Conservation (phyloP, 208 protist genomes). For the Crithidia expoeki region DNA sequence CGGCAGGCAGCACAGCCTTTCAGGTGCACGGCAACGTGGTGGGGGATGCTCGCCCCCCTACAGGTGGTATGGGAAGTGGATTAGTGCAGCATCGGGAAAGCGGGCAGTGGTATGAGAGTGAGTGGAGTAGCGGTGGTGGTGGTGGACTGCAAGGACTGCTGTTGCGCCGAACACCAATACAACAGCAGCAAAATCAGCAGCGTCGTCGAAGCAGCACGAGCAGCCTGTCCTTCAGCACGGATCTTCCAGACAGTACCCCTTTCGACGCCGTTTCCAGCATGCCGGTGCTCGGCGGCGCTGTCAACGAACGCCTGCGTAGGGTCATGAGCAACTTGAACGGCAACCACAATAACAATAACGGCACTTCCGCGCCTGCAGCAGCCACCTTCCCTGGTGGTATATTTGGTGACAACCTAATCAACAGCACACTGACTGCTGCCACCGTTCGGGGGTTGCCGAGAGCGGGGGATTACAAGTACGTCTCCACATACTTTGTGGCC, state of each 20-base stretch:
- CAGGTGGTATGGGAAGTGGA: background rate
- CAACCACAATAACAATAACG: background rate
- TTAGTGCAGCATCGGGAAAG: no score
- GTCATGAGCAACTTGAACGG: no score
- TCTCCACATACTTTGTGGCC: conserved; percentile 32
- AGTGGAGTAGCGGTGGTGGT: background rate
- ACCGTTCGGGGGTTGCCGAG: background rate
- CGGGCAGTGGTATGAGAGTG: conserved; percentile 3
- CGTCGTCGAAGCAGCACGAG: conserved; percentile 14
- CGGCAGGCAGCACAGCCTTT: background rate
- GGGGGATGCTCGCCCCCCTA: conserved; percentile 23
- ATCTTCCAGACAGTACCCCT: background rate
- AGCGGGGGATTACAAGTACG: conserved; percentile 21
- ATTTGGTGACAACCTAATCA: background rate
- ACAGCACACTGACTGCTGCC: conserved; percentile 9
- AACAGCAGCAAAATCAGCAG: conserved; percentile 6
- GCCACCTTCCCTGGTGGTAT: background rate
- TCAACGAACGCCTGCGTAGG: background rate
- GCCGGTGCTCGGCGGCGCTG: conserved; percentile 18
- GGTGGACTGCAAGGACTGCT: conserved; percentile 8
- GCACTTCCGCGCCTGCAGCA: background rate
- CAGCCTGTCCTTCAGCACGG: conserved; percentile 19
- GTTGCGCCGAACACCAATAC: background rate
- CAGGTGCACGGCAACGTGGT: conserved; percentile 31
- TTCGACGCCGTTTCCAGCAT: conserved; percentile 27